Conservation (phyloP, 2,329 filamentous ascomycete species). For the Ophiostoma perfectum region DNA sequence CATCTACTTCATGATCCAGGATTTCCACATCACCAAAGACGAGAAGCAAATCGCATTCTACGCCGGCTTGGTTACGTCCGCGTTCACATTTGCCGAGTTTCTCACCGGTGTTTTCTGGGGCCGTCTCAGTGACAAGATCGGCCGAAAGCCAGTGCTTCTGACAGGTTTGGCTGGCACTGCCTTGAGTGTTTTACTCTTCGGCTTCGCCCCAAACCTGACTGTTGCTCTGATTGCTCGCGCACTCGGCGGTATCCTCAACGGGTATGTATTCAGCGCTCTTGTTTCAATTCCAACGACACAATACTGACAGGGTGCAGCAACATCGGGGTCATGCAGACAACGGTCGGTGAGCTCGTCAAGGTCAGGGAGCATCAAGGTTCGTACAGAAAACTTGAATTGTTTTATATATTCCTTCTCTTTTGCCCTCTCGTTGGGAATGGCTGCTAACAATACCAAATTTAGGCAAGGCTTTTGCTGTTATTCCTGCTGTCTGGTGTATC, state of each 20-base stretch:
- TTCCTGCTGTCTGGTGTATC: slow-evolving; percentile 97
- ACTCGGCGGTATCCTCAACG: slow-evolving; percentile 85
- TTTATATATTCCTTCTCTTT: background rate
- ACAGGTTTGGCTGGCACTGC: slow-evolving; percentile 87
- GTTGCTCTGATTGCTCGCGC: slow-evolving; percentile 83
- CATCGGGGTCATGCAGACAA: slow-evolving; percentile 91
- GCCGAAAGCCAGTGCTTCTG: slow-evolving; percentile 85
- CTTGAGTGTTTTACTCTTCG: slow-evolving; percentile 86
- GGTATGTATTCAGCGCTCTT: slow-evolving; percentile 48
- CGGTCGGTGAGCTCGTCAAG: slow-evolving; percentile 87
- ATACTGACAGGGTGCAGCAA: slow-evolving; percentile 51
- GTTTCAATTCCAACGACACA: background rate
- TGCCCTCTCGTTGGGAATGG: background rate
- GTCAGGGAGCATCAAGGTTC: slow-evolving; percentile 87
- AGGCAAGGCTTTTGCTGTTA: slow-evolving; percentile 92
- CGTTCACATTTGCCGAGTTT: slow-evolving; percentile 95
- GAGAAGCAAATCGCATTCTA: slow-evolving; percentile 81
- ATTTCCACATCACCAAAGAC: slow-evolving; percentile 78
- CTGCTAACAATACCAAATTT: background rate
- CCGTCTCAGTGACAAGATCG: slow-evolving; percentile 81
- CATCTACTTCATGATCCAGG: slow-evolving; percentile 94
- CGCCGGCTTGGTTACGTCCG: slow-evolving; percentile 91
- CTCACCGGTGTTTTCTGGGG: slow-evolving; percentile 91
- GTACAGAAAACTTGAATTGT: slow-evolving; percentile 32
- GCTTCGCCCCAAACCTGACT: slow-evolving; percentile 76